A percentile compares a stretch with the other conserved stretches of the same genome.
Evolutionary conservation across 345 rosid species (phyloP).

Genomic region (Lagerstroemia speciosa): DNA sequence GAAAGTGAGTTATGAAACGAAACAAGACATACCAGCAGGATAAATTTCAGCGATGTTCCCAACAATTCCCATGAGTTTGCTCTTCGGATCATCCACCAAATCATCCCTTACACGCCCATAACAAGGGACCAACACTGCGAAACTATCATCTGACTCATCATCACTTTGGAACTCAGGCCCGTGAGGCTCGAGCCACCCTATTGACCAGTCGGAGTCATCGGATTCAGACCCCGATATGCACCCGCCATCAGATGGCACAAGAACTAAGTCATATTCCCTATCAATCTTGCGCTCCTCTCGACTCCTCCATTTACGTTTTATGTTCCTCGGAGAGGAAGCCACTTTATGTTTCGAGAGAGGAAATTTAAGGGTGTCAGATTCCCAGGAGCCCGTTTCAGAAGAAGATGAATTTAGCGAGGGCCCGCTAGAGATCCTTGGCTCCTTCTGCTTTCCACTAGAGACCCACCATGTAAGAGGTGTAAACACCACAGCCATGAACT

Average conservation of each 20-base stretch:
- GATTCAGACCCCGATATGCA: conserved; percentile 73
- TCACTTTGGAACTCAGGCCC: conserved; percentile 55
- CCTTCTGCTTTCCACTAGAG: conserved; percentile 48
- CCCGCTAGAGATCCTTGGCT: conserved; percentile 34
- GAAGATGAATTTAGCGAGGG: conserved; percentile 28
- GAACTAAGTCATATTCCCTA: conserved; percentile 58
- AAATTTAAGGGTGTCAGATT: conserved; percentile 48
- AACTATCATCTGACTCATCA: conserved; percentile 49
- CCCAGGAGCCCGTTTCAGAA: conserved; percentile 36
- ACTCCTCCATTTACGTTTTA: conserved; percentile 55
- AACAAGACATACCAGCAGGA: conserved; percentile 33
- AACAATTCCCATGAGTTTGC: conserved; percentile 30
- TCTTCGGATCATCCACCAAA: conserved; percentile 21
- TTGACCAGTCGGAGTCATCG: conserved; percentile 62
- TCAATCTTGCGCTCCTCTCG: conserved; percentile 62
- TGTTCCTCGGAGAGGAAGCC: conserved; percentile 45
- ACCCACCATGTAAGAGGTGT: conserved; percentile 57
- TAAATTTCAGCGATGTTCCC: conserved; percentile 31
- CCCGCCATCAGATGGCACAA: conserved; percentile 70
- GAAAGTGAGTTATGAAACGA: neutral
- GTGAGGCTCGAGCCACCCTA: conserved; percentile 81
- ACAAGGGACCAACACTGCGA: conserved; percentile 68
- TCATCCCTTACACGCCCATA: conserved; percentile 36
- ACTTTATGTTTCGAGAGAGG: conserved; percentile 31
- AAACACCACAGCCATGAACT: conserved; percentile 49